Conservation (phyloP, 768 basidiomycete genomes). For the Boletellus ananas region DNA sequence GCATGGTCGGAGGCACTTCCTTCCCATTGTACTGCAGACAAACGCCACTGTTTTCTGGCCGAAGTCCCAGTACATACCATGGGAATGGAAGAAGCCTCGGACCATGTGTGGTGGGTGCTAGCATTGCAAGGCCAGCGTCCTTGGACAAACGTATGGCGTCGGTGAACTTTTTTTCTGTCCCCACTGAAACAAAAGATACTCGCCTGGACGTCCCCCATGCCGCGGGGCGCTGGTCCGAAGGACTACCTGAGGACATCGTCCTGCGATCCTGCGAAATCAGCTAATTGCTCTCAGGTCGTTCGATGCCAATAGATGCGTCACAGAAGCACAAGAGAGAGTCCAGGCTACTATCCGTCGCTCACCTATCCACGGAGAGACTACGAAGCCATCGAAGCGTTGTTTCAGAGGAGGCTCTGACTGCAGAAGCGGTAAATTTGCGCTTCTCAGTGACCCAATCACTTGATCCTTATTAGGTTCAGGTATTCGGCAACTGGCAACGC, state of each 20-base stretch:
- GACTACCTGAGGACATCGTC: slow-evolving; percentile 1
- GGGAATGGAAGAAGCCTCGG: slow-evolving; percentile 52
- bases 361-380: slow-evolving; percentile 3
- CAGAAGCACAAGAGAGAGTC: slow-evolving; percentile 1
- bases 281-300: background rate
- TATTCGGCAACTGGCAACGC: slow-evolving; percentile 15
- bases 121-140: slow-evolving; percentile 24
- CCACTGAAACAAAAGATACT: background rate
- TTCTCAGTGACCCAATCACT: slow-evolving; percentile 18
- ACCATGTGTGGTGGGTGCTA: slow-evolving; percentile 32
- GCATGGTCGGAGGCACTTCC: slow-evolving; percentile 37
- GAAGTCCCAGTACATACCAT: slow-evolving; percentile 45
- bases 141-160: background rate
- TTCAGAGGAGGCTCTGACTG: slow-evolving; percentile 4
- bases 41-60: slow-evolving; percentile 30
- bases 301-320: background rate
- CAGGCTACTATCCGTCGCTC: slow-evolving; percentile 1
- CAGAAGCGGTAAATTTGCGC: slow-evolving; percentile 14
- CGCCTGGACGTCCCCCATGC: background rate
- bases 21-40: slow-evolving; percentile 34
- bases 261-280: background rate
- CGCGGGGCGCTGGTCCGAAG: slow-evolving; percentile 5
- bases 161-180: background rate
- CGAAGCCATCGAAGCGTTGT: background rate
- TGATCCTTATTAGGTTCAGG: slow-evolving; percentile 17